phyloP scores from a whole-genome alignment of 495 filamentous ascomycete species.

The Neurospora sp. region DNA sequence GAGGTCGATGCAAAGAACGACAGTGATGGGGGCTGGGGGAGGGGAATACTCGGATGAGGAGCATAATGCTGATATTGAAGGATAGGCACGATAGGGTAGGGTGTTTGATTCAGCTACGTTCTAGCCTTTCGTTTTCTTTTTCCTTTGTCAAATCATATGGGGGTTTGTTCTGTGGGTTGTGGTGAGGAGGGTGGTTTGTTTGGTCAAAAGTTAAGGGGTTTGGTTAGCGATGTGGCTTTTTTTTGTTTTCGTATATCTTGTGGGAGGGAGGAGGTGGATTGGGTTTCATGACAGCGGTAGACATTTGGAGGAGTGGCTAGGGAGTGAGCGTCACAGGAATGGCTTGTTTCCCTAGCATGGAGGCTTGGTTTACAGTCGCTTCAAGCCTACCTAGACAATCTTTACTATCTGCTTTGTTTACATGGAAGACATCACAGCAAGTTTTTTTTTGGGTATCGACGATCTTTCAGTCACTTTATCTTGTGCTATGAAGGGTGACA shows the following conservation, averaged over 20 bases:
- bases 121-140: not conserved
- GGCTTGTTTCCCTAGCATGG: not conserved
- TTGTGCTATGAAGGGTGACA: not conserved
- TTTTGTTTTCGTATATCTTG: not conserved
- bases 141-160: not conserved
- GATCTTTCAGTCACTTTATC: not conserved
- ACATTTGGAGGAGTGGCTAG: not conserved
- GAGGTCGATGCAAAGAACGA: not conserved
- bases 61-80: constrained; percentile 9
- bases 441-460: not conserved
- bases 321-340: not conserved
- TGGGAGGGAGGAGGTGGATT: not conserved
- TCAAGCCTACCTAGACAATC: not conserved
- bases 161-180: not conserved
- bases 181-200: not conserved
- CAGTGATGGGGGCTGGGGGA: not conserved
- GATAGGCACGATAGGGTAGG: not conserved
- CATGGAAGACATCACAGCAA: not conserved
- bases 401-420: not conserved
- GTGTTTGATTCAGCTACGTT: not conserved
- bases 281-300: not conserved
- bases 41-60: constrained; percentile 5
- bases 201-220: not conserved
- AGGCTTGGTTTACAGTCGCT: not conserved
- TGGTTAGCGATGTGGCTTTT: not conserved